Percentiles rank a stretch among this genome's conserved stretches.
These are phyloP conservation scores for Cyclocybe cylindracea DNA, from an alignment of 768 basidiomycete species.

Conservation along the genomic window DNA sequence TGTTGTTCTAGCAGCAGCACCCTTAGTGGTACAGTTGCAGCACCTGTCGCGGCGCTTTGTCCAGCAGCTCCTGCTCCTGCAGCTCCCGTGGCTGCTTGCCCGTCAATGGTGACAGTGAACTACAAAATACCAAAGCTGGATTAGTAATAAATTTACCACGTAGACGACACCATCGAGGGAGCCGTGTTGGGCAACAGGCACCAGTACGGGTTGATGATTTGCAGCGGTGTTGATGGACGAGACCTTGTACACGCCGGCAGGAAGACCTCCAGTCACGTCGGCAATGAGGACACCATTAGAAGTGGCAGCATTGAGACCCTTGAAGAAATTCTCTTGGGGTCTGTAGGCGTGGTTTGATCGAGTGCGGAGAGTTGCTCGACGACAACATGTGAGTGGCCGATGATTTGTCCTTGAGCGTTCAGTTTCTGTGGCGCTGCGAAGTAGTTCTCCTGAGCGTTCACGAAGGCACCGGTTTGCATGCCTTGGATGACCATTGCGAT, in stretches of 20 bases:
- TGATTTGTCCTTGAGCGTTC: constrained; percentile 50
- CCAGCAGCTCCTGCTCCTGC: constrained; percentile 6
- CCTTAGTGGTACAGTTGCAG: constrained; percentile 11
- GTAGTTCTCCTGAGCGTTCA: constrained; percentile 53
- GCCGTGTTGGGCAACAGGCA: constrained; percentile 62
- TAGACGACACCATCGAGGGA: constrained; percentile 58
- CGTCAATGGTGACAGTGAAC: constrained; percentile 15
- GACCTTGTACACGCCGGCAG: constrained; percentile 60
- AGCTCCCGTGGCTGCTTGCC: neutral
- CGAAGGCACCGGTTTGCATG: constrained; percentile 55
- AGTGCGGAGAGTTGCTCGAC: constrained; percentile 50
- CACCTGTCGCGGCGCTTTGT: constrained; percentile 9
- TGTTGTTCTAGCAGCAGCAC: constrained; percentile 1
- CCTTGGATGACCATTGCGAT: constrained; percentile 48
- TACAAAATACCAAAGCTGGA: neutral
- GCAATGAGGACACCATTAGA: constrained; percentile 51
- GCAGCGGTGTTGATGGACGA: constrained; percentile 57
- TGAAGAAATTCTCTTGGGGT: constrained; percentile 60
- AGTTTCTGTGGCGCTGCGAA: constrained; percentile 59
- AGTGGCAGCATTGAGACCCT: constrained; percentile 47
- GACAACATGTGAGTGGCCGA: constrained; percentile 62
- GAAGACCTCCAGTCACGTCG: constrained; percentile 53
- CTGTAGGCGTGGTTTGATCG: constrained; percentile 43
- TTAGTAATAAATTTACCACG: constrained; percentile 26
- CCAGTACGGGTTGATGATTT: constrained; percentile 63